phyloP scores from a whole-genome alignment of 371 early-diverging fungal species.

The Lichtheimia hyalospora region DNA sequence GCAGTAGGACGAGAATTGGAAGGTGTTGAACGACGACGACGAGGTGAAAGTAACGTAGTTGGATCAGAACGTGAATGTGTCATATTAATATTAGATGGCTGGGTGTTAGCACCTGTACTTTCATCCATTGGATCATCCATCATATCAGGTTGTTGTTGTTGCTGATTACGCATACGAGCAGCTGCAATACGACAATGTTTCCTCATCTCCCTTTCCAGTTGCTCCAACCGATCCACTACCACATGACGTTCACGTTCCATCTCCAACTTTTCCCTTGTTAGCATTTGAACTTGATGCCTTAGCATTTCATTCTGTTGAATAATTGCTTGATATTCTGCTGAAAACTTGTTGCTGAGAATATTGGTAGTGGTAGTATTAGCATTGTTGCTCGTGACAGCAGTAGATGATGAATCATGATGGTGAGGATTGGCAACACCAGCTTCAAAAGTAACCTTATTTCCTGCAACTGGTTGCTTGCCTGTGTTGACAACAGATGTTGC shows the following conservation, averaged over 20 bases:
- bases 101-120: background rate
- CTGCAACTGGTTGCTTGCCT: too few species aligned
- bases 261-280: slow-evolving; percentile 1
- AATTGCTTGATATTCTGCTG: slow-evolving; percentile 2
- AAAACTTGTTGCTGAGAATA: background rate
- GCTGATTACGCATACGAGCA: background rate
- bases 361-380: too few species aligned
- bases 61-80: background rate
- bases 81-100: background rate
- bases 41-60: background rate
- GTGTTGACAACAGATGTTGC: too few species aligned
- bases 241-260: background rate
- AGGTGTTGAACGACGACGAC: background rate
- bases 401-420: too few species aligned
- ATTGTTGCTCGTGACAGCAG: too few species aligned
- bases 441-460: too few species aligned
- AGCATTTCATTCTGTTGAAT: background rate
- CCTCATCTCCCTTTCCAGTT: background rate
- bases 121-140: background rate
- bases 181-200: slow-evolving; percentile 1
- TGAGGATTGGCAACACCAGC: too few species aligned
- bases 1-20: too few species aligned
- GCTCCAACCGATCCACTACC: slow-evolving; percentile 2
- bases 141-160: background rate
- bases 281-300: background rate